phyloP scores from a whole-genome alignment of 306 rosid genomes.

The Pyrus communis region DNA sequence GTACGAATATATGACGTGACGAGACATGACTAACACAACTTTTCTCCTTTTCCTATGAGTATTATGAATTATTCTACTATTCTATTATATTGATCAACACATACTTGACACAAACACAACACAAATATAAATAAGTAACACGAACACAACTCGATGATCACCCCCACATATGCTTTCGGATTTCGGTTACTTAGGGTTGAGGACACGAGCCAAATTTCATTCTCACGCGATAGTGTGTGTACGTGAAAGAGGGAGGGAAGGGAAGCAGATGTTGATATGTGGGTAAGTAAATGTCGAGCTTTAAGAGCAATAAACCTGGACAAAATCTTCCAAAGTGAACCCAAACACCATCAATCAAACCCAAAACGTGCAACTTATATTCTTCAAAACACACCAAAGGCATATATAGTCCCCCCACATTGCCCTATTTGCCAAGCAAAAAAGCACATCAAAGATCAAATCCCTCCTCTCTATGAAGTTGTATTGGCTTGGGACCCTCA shows the following conservation, averaged over 20 bases:
- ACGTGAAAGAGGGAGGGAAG: not conserved
- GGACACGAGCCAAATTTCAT: not conserved
- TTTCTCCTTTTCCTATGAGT: too few species aligned
- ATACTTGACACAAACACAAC: too few species aligned
- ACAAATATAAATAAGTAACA: too few species aligned
- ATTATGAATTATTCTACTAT: too few species aligned
- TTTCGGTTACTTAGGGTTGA: too few species aligned
- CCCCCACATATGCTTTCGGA: not conserved
- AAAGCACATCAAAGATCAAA: not conserved
- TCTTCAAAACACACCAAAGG: conserved; percentile 8
- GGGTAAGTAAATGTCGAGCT: conserved; percentile 18
- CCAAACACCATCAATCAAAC: conserved; percentile 23
- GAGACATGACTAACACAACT: too few species aligned
- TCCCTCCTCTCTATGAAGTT: too few species aligned
- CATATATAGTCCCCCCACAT: conserved; percentile 38
- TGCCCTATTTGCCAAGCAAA: conserved; percentile 19
- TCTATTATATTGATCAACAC: too few species aligned
- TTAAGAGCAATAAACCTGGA: conserved; percentile 42
- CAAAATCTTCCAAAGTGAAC: conserved; percentile 26
- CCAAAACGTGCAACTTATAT: conserved; percentile 30
- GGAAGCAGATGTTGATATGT: not conserved
- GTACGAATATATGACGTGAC: too few species aligned
- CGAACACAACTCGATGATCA: too few species aligned
- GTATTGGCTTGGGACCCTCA: not conserved
- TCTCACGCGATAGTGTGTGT: not conserved